A percentile compares a stretch with the other conserved stretches of the same genome.
Conservation (phyloP, 2,329 filamentous ascomycete species). For the Hypomyces perniciosus region DNA sequence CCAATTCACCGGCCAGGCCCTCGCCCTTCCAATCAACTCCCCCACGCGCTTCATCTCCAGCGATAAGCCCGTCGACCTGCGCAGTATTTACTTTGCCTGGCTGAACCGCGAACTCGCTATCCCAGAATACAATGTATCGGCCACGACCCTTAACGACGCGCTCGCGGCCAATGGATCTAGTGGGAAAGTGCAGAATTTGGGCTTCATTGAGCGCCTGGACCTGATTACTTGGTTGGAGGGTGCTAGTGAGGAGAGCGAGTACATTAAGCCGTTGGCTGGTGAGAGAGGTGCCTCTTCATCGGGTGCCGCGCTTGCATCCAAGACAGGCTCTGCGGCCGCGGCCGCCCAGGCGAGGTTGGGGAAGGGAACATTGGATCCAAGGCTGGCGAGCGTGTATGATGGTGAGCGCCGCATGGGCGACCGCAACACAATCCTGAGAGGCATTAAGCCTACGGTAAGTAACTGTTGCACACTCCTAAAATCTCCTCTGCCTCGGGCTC, state of each 20-base stretch:
- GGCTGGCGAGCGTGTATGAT: conserved; percentile 82
- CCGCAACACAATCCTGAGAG: conserved; percentile 79
- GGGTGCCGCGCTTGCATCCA: conserved; percentile 32
- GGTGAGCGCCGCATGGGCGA: conserved; percentile 89
- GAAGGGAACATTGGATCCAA: conserved; percentile 68
- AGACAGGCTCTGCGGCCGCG: conserved; percentile 23
- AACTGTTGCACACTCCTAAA: neutral
- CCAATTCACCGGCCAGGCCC: conserved; percentile 59
- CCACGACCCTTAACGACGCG: conserved; percentile 70
- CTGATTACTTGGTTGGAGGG: conserved; percentile 91
- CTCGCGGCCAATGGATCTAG: conserved; percentile 54
- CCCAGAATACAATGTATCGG: conserved; percentile 83
- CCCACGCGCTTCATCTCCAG: conserved; percentile 85
- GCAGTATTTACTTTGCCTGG: conserved; percentile 96
- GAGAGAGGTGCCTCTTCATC: conserved; percentile 38
- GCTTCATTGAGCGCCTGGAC: conserved; percentile 87
- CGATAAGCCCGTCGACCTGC: conserved; percentile 70
- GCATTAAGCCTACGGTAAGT: conserved; percentile 80
- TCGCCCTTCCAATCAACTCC: conserved; percentile 61
- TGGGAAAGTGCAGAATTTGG: conserved; percentile 75
- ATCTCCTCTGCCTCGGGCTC: neutral
- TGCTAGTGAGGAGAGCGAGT: conserved; percentile 83
- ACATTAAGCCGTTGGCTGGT: conserved; percentile 76
- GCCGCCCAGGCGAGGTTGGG: conserved; percentile 47
- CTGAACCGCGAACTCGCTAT: conserved; percentile 85